These are phyloP conservation scores for Leucocoprinus sp. DNA, from an alignment of 768 basidiomycete species.

Conservation along the genomic window DNA sequence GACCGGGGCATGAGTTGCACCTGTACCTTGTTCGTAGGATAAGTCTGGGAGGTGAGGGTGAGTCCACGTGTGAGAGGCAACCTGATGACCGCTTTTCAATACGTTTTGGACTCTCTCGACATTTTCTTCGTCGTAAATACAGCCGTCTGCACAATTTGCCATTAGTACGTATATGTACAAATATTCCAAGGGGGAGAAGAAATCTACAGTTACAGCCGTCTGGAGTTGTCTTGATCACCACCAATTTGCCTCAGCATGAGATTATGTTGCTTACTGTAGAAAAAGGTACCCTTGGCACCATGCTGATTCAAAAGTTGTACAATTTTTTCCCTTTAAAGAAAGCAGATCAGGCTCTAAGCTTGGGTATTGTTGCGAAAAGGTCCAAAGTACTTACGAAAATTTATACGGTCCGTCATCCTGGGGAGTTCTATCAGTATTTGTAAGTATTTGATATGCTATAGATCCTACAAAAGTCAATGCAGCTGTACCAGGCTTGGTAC, in stretches of 20 bases:
- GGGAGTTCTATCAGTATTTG: not conserved
- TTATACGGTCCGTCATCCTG: constrained; percentile 38
- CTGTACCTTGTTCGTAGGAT: constrained; percentile 21
- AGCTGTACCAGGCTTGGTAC: not conserved
- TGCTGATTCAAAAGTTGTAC: constrained; percentile 16
- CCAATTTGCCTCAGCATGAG: not conserved
- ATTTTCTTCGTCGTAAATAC: constrained; percentile 23
- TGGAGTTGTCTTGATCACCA: not conserved
- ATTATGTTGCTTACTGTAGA: constrained; percentile 20
- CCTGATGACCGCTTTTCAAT: constrained; percentile 24
- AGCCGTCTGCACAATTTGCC: constrained; percentile 16
- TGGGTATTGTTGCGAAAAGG: not conserved
- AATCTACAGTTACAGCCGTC: constrained; percentile 23
- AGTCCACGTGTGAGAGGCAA: constrained; percentile 28
- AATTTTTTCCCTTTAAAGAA: constrained; percentile 15
- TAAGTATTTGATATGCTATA: not conserved
- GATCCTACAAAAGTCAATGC: constrained; percentile 6
- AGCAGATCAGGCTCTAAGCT: not conserved
- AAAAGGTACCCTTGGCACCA: constrained; percentile 24
- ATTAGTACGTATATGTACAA: not conserved
- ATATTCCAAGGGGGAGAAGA: no score
- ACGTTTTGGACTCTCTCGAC: constrained; percentile 22
- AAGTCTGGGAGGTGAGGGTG: constrained; percentile 25
- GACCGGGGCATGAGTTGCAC: not conserved
- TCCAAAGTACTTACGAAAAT: constrained; percentile 22